These are phyloP conservation scores for Coemansia erecta DNA, from an alignment of 192 early-diverging fungal species.

Conservation along the genomic window DNA sequence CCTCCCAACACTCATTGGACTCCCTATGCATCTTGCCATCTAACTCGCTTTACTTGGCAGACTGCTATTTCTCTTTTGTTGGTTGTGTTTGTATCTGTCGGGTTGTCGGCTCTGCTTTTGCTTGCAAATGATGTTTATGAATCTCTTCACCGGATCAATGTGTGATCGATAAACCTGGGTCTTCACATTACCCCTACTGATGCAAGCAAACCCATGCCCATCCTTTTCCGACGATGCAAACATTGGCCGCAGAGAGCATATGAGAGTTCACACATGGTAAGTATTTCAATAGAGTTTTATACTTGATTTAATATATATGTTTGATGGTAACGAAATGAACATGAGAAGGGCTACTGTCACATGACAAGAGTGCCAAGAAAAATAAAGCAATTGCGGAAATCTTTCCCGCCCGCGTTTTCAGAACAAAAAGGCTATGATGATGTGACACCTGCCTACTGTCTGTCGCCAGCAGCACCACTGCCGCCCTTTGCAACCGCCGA, in stretches of 20 bases:
- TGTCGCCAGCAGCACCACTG: not conserved
- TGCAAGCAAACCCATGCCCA: slow-evolving; percentile 12
- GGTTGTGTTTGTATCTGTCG: not conserved
- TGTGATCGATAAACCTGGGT: slow-evolving; percentile 47
- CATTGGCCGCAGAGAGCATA: no score
- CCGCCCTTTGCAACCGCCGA: not conserved
- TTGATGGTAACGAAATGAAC: no score
- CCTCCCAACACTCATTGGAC: slow-evolving; percentile 21
- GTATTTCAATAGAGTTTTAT: no score
- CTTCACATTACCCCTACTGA: slow-evolving; percentile 29
- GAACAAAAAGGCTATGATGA: no score
- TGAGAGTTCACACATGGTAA: no score
- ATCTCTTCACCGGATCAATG: slow-evolving; percentile 53
- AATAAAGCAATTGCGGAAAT: not conserved
- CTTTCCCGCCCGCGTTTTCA: no score
- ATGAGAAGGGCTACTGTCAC: not conserved
- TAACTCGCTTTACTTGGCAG: not conserved
- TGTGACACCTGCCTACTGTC: not conserved
- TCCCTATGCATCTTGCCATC: not conserved
- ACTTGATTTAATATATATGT: no score
- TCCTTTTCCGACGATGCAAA: no score
- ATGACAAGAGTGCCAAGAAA: not conserved
- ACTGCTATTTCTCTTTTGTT: not conserved
- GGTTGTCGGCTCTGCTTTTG: not conserved
- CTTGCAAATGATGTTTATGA: slow-evolving; percentile 50